Conservation (phyloP, 352 stramenopile genomes). For the Pythium apleroticum region DNA sequence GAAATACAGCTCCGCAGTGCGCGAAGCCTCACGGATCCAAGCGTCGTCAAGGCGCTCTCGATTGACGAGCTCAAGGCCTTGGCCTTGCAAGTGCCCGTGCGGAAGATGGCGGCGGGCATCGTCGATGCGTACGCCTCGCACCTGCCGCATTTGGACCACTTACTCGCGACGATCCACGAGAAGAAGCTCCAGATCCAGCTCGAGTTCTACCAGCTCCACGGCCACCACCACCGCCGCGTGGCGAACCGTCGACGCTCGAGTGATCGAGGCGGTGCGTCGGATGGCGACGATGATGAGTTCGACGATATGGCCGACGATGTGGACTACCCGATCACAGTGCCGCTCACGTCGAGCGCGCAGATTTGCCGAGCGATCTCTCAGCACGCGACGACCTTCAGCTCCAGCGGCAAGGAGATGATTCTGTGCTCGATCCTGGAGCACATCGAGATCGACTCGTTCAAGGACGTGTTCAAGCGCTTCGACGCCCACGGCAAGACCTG, state of each 20-base stretch:
- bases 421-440: slow-evolving; percentile 64
- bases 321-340: slow-evolving; percentile 49
- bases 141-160: slow-evolving; percentile 22
- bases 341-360: slow-evolving; percentile 62
- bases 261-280: background rate
- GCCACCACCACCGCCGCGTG: background rate
- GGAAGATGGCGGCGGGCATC: slow-evolving; percentile 18
- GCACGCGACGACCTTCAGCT: slow-evolving; percentile 50
- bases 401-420: slow-evolving; percentile 76
- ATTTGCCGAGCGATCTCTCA: slow-evolving; percentile 71
- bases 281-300: slow-evolving; percentile 25
- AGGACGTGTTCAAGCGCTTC: slow-evolving; percentile 66
- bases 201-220: slow-evolving; percentile 27
- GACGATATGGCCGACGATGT: slow-evolving; percentile 31
- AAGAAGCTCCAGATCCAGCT: slow-evolving; percentile 19
- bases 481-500: slow-evolving; percentile 53
- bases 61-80: slow-evolving; percentile 47
- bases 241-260: background rate
- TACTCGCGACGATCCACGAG: slow-evolving; percentile 15
- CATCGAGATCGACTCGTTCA: slow-evolving; percentile 66
- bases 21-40: slow-evolving; percentile 42
- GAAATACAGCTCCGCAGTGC: slow-evolving; percentile 42
- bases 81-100: slow-evolving; percentile 46
- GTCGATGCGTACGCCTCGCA: slow-evolving; percentile 20
- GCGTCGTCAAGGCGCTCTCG: slow-evolving; percentile 38